phyloP scores from a whole-genome alignment of 371 early-diverging fungal species.

The Amoeboaphelidium occidentale region DNA sequence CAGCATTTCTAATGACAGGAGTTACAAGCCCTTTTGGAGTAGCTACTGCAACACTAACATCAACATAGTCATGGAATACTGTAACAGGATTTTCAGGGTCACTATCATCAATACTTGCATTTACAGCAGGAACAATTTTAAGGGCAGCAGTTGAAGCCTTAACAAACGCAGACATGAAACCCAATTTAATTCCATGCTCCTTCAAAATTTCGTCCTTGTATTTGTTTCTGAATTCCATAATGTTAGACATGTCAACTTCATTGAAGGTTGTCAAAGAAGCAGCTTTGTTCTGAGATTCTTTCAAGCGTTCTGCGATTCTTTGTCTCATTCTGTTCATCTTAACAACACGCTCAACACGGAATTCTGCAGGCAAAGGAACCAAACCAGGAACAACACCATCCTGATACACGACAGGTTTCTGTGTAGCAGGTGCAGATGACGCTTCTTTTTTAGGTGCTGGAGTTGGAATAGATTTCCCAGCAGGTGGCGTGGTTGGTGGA shows the following conservation, averaged over 20 bases:
- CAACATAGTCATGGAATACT: constrained; percentile 77
- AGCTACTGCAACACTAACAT: constrained; percentile 86
- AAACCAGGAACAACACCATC: constrained; percentile 2
- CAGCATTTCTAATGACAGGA: constrained; percentile 77
- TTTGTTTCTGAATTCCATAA: constrained; percentile 59
- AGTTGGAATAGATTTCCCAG: too few relatives aligned
- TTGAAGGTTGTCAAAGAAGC: constrained; percentile 95
- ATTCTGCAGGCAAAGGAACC: constrained; percentile 10
- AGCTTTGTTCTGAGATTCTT: constrained; percentile 86
- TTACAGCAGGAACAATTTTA: constrained; percentile 69
- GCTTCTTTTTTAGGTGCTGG: too few relatives aligned
- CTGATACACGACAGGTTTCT: constrained; percentile 11
- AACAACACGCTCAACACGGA: constrained; percentile 14
- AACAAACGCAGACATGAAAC: constrained; percentile 92
- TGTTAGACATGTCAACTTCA: constrained; percentile 85
- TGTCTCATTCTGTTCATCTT: constrained; percentile 94
- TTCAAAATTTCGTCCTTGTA: constrained; percentile 85
- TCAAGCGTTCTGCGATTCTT: constrained; percentile 75
- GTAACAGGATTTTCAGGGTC: constrained; percentile 31
- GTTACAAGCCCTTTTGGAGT: constrained; percentile 96
- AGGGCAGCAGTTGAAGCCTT: constrained; percentile 66
- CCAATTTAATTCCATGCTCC: constrained; percentile 83
- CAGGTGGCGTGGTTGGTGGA: constrained; percentile 2
- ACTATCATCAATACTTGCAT: constrained; percentile 41
- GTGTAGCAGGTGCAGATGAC: constrained; percentile 9